These are phyloP conservation scores for Pythium aquatile DNA, from an alignment of 352 stramenopile species.

Conservation along the genomic window DNA sequence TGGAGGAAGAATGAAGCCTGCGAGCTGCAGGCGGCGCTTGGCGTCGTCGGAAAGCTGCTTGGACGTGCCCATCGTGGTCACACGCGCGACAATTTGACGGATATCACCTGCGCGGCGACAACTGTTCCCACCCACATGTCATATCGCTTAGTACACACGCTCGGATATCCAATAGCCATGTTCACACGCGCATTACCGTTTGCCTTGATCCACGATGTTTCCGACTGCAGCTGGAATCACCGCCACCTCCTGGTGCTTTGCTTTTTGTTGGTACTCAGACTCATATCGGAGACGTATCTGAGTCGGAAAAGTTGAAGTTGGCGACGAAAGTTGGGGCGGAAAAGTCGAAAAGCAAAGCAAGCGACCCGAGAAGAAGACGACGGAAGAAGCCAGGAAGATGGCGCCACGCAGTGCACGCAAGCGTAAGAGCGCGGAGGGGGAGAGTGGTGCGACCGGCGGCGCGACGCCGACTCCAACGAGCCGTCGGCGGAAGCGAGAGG, in stretches of 20 bases:
- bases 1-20: constrained; percentile 7
- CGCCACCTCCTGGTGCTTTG: neutral
- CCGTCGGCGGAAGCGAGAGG: constrained; percentile 22
- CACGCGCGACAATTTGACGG: neutral
- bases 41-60: constrained; percentile 12
- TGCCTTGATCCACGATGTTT: neutral
- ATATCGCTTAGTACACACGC: no score
- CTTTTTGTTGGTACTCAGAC: constrained; percentile 1
- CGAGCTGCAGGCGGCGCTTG: constrained; percentile 15
- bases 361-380: neutral
- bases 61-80: neutral
- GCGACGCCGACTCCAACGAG: neutral
- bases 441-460: neutral
- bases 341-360: constrained; percentile 10
- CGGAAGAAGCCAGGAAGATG: constrained; percentile 4
- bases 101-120: neutral
- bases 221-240: neutral
- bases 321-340: constrained; percentile 4
- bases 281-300: constrained; percentile 24
- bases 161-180: neutral
- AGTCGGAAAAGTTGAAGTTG: constrained; percentile 25
- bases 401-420: constrained; percentile 24
- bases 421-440: constrained; percentile 10
- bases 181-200: neutral
- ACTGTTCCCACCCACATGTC: neutral